These are phyloP conservation scores for Venturia effusa DNA, from an alignment of 2,329 filamentous ascomycete species.

Conservation along the genomic window DNA sequence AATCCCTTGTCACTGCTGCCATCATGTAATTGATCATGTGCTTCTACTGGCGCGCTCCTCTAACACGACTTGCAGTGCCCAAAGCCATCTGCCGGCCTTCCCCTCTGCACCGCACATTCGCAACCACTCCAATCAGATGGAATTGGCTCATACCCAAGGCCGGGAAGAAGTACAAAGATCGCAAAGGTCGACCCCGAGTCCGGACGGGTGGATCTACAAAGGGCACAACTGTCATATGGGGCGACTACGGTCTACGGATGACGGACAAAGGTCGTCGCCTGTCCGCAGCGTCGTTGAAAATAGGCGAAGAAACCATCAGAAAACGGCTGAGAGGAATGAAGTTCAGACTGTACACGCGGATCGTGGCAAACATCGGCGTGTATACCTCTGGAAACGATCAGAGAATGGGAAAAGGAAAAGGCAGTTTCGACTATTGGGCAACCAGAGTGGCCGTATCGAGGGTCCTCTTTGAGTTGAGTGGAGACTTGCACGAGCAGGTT, in stretches of 20 bases:
- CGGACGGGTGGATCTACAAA: constrained; percentile 82
- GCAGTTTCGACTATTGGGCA: constrained; percentile 94
- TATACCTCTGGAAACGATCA: constrained; percentile 93
- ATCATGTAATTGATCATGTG: no score
- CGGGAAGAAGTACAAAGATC: constrained; percentile 75
- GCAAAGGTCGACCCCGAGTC: constrained; percentile 78
- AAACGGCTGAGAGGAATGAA: constrained; percentile 78
- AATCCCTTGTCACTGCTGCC: constrained; percentile 6
- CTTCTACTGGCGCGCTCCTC: not conserved
- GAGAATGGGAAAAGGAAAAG: constrained; percentile 99
- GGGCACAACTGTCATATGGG: constrained; percentile 93
- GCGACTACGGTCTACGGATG: constrained; percentile 91
- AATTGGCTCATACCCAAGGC: constrained; percentile 77
- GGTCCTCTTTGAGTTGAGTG: constrained; percentile 85
- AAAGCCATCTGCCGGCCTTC: not conserved
- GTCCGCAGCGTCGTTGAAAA: constrained; percentile 73
- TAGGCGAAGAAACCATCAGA: constrained; percentile 90
- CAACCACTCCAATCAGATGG: constrained; percentile 49
- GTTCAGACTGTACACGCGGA: constrained; percentile 83
- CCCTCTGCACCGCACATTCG: constrained; percentile 49
- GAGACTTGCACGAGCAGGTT: constrained; percentile 87
- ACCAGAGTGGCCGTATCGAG: constrained; percentile 81
- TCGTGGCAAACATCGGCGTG: constrained; percentile 87
- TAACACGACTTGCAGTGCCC: constrained; percentile 4
- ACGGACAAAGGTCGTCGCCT: constrained; percentile 86